A percentile compares a stretch with the other conserved stretches of the same genome.
Evolutionary conservation across 1,284 basidiomycete genomes (phyloP).

Genomic region (Rhodotorula glutinis): DNA sequence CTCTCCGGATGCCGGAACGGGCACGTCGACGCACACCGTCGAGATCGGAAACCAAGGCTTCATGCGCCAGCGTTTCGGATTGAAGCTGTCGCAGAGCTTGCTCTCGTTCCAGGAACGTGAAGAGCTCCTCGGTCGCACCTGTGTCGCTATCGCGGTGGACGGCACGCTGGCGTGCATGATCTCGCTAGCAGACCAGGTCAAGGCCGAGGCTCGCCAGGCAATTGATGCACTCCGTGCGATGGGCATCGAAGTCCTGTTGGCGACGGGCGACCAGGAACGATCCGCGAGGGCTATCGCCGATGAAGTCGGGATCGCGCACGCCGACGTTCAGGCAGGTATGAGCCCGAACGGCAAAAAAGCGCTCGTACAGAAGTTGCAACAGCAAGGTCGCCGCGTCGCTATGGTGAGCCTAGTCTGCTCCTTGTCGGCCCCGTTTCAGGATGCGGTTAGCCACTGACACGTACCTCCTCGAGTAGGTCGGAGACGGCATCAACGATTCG

Average conservation of each 20-base stretch:
- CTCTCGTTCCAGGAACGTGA: constrained; percentile 65
- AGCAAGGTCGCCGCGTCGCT: constrained; percentile 67
- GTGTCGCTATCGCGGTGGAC: constrained; percentile 73
- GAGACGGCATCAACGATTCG: constrained; percentile 98
- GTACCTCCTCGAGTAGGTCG: constrained; percentile 61
- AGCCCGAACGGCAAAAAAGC: constrained; percentile 88
- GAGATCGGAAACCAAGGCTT: constrained; percentile 74
- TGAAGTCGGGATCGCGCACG: constrained; percentile 75
- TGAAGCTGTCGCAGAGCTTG: constrained; percentile 59
- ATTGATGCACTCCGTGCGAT: constrained; percentile 73
- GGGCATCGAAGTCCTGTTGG: constrained; percentile 85
- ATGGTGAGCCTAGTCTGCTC: constrained; percentile 64
- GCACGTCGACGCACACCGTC: constrained; percentile 47
- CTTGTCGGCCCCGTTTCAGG: too few species aligned
- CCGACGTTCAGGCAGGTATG: constrained; percentile 81
- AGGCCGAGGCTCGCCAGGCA: constrained; percentile 74
- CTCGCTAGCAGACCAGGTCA: constrained; percentile 78
- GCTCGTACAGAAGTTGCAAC: constrained; percentile 72
- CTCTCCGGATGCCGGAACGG: constrained; percentile 20
- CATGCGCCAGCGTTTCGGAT: constrained; percentile 52
- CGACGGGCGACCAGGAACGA: constrained; percentile 80
- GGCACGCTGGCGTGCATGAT: constrained; percentile 50
- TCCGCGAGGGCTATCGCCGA: constrained; percentile 82
- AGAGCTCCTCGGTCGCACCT: constrained; percentile 68
- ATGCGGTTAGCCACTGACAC: constrained; percentile 31